Base-by-base conservation (phyloP, 805 yeast species). In the Saccharomycopsis guyanensis region DNA sequence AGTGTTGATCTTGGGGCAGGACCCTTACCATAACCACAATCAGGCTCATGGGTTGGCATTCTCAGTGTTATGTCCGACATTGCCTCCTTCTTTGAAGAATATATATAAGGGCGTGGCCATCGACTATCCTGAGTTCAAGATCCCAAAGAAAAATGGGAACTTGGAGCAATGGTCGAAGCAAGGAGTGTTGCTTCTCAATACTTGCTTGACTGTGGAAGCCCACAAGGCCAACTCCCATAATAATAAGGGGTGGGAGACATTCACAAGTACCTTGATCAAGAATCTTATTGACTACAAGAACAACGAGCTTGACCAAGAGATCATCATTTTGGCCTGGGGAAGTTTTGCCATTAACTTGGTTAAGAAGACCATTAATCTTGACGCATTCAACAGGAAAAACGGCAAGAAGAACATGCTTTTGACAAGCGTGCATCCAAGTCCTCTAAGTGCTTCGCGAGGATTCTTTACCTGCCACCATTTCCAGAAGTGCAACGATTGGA, bases 21-120 rank as follows among this genome's bases (percentile, higher is more conserved):
- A 93, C 61, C 98, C 98, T 0, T 93, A 93, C 61, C 98, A 93
- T 63, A 87, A 88, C 61, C 64, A 64, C 56, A 84, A 85, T 60
- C 98, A 93, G 62, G 98, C 98, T 0, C 98, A 93, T 59, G 98
- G 98, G 0, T 66, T 93, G 24, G 97, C 98, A 2, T 93, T 93
- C 56, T 84, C 94, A 18, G 97, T 93, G 1, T 29, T 43, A 10
- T 41, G 45, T 16, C 72, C 78, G 46, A 82, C 84, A 27, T 95
- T 96, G 1, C 97, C 98, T 0, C 93, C 94, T 1, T 87, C 96
- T 1, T 68, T 93, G 47, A 70, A 76, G 41, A 93, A 93, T 59
- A 93, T 93, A 46, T 93, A 82, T 68, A 91, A 87, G 58, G 80
- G 86, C 16, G 64, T 93, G 12, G 64, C 70, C 43, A 70, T 66